Evolutionary conservation across 1,284 basidiomycete genomes (phyloP).

Genomic region (Farysia itapuensis): DNA sequence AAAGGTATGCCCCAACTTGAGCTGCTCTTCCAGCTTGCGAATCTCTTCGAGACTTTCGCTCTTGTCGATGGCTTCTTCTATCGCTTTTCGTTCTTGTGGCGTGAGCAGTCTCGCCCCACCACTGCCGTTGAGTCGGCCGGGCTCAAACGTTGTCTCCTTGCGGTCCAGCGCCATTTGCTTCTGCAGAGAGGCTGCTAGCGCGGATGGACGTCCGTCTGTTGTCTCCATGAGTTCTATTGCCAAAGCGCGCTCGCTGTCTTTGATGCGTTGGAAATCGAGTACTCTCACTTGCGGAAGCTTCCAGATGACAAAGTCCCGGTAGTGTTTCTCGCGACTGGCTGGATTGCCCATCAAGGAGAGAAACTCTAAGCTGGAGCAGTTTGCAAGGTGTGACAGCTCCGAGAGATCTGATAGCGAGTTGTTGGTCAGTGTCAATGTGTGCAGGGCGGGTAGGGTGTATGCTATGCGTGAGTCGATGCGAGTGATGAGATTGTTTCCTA

Average conservation of each 20-base stretch:
- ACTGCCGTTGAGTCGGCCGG: constrained; percentile 48
- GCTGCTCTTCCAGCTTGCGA: constrained; percentile 49
- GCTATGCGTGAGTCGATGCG: constrained; percentile 78
- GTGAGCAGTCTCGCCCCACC: constrained; percentile 76
- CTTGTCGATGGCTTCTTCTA: constrained; percentile 84
- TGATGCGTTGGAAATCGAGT: constrained; percentile 93
- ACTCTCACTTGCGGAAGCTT: constrained; percentile 72
- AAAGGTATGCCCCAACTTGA: constrained; percentile 47
- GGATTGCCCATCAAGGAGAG: constrained; percentile 87
- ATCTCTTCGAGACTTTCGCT: constrained; percentile 78
- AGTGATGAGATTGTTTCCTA: constrained; percentile 84
- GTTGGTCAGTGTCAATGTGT: constrained; percentile 65
- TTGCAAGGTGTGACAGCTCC: constrained; percentile 81
- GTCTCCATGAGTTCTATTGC: constrained; percentile 49
- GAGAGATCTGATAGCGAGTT: constrained; percentile 69
- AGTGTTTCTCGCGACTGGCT: constrained; percentile 88
- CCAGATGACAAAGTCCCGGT: constrained; percentile 79
- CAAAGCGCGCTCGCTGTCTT: constrained; percentile 68
- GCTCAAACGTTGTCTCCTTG: constrained; percentile 65
- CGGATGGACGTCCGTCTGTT: constrained; percentile 39
- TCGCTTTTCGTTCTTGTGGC: constrained; percentile 84
- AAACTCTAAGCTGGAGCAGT: constrained; percentile 76
- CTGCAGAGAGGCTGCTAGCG: constrained; percentile 62
- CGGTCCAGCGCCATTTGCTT: constrained; percentile 63
- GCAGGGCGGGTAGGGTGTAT: constrained; percentile 79